Conservation (phyloP, 176 grass and related monocot genomes). For the Raddia guianensis region DNA sequence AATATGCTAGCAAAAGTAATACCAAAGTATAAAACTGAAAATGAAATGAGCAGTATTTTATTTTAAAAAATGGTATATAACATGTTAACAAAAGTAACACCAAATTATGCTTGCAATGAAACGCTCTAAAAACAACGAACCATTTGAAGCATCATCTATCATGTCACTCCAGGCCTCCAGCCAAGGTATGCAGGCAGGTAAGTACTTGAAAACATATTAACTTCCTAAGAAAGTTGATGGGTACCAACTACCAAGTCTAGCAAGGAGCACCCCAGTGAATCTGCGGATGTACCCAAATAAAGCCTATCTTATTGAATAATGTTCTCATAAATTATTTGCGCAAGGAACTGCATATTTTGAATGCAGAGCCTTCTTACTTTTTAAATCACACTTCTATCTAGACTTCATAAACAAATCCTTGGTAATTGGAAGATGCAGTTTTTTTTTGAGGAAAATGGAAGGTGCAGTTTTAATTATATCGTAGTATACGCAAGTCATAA, state of each 20-base stretch:
- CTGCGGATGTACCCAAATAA: slow-evolving; percentile 13
- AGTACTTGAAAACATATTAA: slow-evolving; percentile 17
- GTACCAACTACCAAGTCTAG: background rate
- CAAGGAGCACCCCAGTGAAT: background rate
- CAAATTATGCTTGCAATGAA: background rate
- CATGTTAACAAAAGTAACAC: background rate
- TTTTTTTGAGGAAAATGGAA: too few species aligned
- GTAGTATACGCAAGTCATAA: slow-evolving; percentile 26
- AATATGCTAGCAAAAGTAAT: slow-evolving; percentile 13
- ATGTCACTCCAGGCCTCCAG: slow-evolving; percentile 29
- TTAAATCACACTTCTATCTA: slow-evolving; percentile 46
- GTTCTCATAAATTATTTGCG: slow-evolving; percentile 44
- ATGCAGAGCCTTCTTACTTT: slow-evolving; percentile 31
- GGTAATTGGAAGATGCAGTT: slow-evolving; percentile 23
- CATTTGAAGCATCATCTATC: slow-evolving; percentile 7
- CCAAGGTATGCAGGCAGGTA: background rate
- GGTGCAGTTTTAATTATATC: background rate
- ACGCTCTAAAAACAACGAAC: slow-evolving; percentile 1
- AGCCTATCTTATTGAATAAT: slow-evolving; percentile 25
- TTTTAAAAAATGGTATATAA: background rate
- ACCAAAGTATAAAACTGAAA: background rate
- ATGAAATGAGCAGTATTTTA: background rate
- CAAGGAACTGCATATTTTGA: slow-evolving; percentile 50
- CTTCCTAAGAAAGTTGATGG: slow-evolving; percentile 10
- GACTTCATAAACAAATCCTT: slow-evolving; percentile 45